Evolutionary conservation across 331 rosid genomes (phyloP).

Genomic region (Malus hybrid): DNA sequence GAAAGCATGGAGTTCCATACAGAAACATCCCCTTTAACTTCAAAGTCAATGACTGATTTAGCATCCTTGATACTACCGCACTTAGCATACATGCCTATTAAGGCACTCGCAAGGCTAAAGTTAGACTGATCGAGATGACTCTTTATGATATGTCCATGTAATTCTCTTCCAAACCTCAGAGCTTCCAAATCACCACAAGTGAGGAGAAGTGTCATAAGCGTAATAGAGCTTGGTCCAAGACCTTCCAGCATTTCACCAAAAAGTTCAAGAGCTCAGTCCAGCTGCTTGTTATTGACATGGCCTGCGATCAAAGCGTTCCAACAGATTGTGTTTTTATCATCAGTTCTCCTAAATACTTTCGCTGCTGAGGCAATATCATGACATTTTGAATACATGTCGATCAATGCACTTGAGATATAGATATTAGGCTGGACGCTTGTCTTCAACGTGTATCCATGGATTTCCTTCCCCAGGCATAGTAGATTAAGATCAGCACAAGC

Average conservation of each 20-base stretch:
- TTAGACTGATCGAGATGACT: constrained; percentile 11
- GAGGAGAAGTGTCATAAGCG: constrained; percentile 27
- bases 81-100: constrained; percentile 26
- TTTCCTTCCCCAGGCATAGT: constrained; percentile 35
- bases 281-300: constrained; percentile 18
- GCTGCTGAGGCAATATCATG: constrained; percentile 18
- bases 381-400: constrained; percentile 39
- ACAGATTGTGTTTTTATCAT: constrained; percentile 29
- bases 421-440: constrained; percentile 21
- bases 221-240: constrained; percentile 28
- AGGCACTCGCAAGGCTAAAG: constrained; percentile 20
- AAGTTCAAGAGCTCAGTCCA: constrained; percentile 21
- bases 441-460: constrained; percentile 36
- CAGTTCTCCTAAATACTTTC: constrained; percentile 19
- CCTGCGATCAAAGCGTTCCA: constrained; percentile 45
- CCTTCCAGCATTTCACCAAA: constrained; percentile 31
- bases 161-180: constrained; percentile 24
- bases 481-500: constrained; percentile 35
- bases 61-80: constrained; percentile 24
- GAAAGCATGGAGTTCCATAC: constrained; percentile 17
- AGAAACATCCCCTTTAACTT: constrained; percentile 10
- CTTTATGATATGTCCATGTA: constrained; percentile 31
- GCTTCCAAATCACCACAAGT: constrained; percentile 22
- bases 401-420: constrained; percentile 29
- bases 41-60: constrained; percentile 19